These are phyloP conservation scores for Mortierella claussenii DNA, from an alignment of 192 early-diverging fungal genomes.

Conservation along the genomic window DNA sequence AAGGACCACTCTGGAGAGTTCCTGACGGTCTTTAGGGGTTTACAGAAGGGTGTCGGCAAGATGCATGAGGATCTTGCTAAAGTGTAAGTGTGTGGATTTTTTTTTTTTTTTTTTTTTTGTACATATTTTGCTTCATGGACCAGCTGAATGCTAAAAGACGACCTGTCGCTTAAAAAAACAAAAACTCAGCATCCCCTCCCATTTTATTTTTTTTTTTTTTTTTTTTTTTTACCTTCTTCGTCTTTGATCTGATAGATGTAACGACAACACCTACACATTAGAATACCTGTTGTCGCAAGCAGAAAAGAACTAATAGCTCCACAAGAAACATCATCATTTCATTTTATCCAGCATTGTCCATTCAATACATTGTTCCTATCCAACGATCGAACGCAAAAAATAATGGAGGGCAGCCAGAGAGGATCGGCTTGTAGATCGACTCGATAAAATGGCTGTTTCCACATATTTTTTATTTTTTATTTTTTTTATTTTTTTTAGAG, in stretches of 20 bases:
- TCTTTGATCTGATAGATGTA: slow-evolving; percentile 79
- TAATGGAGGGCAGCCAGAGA: too few relatives aligned
- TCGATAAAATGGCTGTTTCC: too few relatives aligned
- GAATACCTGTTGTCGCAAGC: slow-evolving; percentile 68
- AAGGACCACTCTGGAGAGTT: slow-evolving; percentile 71
- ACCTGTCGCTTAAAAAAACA: background rate
- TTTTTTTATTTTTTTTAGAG: too few relatives aligned
- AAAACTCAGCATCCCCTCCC: background rate
- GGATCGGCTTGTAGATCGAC: too few relatives aligned
- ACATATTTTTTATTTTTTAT: too few relatives aligned
- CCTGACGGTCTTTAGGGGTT: slow-evolving; percentile 78
- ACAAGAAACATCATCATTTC: too few relatives aligned
- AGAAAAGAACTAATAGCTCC: slow-evolving; percentile 37
- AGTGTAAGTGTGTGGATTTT: slow-evolving; percentile 59
- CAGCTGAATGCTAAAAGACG: too few relatives aligned
- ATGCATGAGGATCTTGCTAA: slow-evolving; percentile 66
- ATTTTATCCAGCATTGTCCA: background rate
- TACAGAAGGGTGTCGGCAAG: slow-evolving; percentile 77
- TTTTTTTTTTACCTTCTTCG: slow-evolving; percentile 17
- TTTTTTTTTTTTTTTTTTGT: background rate
- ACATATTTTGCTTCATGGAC: too few relatives aligned
- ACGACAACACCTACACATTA: slow-evolving; percentile 80
- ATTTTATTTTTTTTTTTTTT: background rate
- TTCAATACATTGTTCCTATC: background rate
- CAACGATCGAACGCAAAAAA: too few relatives aligned